Evolutionary conservation across 805 yeast species (phyloP), one percentile per base, ranked within the genome.

Genomic region (Metschnikowia bowlesiae): DNA sequence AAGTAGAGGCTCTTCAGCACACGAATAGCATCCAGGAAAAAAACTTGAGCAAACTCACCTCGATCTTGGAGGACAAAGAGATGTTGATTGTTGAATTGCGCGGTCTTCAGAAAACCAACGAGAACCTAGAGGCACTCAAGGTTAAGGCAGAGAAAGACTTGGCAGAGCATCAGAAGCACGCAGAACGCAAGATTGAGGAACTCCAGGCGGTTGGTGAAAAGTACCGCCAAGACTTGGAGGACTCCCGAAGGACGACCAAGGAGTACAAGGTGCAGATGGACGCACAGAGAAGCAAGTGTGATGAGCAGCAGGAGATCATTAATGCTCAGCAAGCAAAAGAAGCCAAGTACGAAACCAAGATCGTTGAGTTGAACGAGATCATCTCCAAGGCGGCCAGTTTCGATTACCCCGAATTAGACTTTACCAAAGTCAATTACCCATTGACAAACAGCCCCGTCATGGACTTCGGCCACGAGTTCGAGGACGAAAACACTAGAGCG

Each of bases 391-490:
- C 16, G 3, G 16, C 40, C 40, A 44, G 33, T 31, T 14, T 44
- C 31, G 49, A 49, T 4, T 41, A 41, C 38, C 51, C 53, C 6
- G 55, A 49, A 3, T 34, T 49, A 41, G 59, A 53, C 44, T 49
- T 51, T 44, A 49, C 44, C 42, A 38, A 49, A 14, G 48, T 46
- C 39, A 34, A 44, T 16, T 44, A 44, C 39, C 46, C 46, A 26
- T 44, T 44, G 40, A 35, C 40, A 30, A 34, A 44, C n/a, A 44
- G 46, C 35, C 46, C 46, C 28, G 29, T 39, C 2, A 29, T 36
- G 10, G 39, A 44, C 29, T 34, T 44, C 11, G 28, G 13, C 6
- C 34, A 50, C 40, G 39, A 18, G 38, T 39, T 46, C 7, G 50
- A 36, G 35, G 10, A 47, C 6, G 39, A 46, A n/a, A 38, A 30